Percentiles rank a stretch among this genome's conserved stretches.
These are phyloP conservation scores for Colletotrichum cordylinicola DNA, from an alignment of 2,329 filamentous ascomycete genomes.

Conservation along the genomic window DNA sequence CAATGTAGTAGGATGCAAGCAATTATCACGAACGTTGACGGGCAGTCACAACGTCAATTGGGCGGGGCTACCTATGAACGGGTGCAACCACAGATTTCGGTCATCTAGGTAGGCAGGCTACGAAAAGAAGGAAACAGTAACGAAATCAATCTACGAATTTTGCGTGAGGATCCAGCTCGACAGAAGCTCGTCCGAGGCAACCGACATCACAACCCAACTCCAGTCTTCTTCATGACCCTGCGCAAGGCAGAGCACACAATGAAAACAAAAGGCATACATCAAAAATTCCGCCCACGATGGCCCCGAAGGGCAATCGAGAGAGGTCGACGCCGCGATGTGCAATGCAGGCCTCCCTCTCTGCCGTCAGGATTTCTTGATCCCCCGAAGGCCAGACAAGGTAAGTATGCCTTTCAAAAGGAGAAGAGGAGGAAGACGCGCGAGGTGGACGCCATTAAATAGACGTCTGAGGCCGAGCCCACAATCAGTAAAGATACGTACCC, in stretches of 20 bases:
- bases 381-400: conserved; percentile 51
- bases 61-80: neutral
- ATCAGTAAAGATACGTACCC: neutral
- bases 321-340: conserved; percentile 42
- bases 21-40: neutral
- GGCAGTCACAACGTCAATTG: neutral
- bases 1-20: neutral
- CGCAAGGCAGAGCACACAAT: conserved; percentile 4
- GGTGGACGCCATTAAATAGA: neutral
- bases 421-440: neutral
- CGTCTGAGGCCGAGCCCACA: neutral
- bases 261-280: conserved; percentile 17
- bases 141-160: no score
- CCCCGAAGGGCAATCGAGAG: conserved; percentile 22
- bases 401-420: conserved; percentile 43
- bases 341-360: conserved; percentile 56
- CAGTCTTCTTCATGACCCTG: conserved; percentile 11
- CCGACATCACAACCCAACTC: neutral
- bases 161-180: no score
- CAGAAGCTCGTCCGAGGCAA: no score
- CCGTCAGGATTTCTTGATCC: conserved; percentile 48
- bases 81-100: neutral
- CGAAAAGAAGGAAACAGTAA: no score
- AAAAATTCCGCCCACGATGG: conserved; percentile 19
- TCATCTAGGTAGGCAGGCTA: no score